These are phyloP conservation scores for Neurospora sp. DNA, from an alignment of 495 filamentous ascomycete species.

Conservation along the genomic window DNA sequence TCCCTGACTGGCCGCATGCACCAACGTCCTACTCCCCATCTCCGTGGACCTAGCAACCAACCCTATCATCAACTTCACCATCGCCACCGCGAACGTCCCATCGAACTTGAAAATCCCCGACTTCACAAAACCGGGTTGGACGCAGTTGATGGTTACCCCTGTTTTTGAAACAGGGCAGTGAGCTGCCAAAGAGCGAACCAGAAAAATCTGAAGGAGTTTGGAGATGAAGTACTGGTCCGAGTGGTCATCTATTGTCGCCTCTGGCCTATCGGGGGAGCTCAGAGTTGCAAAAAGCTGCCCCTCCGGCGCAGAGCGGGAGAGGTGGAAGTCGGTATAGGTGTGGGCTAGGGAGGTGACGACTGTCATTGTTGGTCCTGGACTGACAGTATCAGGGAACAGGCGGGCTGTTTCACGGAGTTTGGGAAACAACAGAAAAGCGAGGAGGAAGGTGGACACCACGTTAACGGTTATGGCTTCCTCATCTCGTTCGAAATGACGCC, in stretches of 20 bases:
- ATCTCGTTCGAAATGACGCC: slow-evolving; percentile 20
- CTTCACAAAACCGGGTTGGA: slow-evolving; percentile 5
- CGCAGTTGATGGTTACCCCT: slow-evolving; percentile 2
- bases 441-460: slow-evolving; percentile 36
- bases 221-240: slow-evolving; percentile 25
- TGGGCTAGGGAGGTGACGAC: slow-evolving; percentile 17
- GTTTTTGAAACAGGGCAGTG: background rate
- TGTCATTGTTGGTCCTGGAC: slow-evolving; percentile 16
- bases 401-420: slow-evolving; percentile 24
- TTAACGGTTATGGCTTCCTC: slow-evolving; percentile 45
- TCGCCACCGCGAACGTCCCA: background rate
- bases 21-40: slow-evolving; percentile 33
- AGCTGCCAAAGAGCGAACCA: slow-evolving; percentile 27
- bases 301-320: background rate
- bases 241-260: background rate
- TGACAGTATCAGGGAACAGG: background rate
- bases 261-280: background rate
- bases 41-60: slow-evolving; percentile 30
- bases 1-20: slow-evolving; percentile 25
- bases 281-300: background rate
- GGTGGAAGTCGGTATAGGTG: slow-evolving; percentile 1
- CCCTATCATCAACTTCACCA: slow-evolving; percentile 15
- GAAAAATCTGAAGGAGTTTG: slow-evolving; percentile 32
- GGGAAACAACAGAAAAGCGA: slow-evolving; percentile 35
- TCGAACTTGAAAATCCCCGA: background rate